Conservation (phyloP, 345 rosid genomes). For the Sonneratia caseolaris region DNA sequence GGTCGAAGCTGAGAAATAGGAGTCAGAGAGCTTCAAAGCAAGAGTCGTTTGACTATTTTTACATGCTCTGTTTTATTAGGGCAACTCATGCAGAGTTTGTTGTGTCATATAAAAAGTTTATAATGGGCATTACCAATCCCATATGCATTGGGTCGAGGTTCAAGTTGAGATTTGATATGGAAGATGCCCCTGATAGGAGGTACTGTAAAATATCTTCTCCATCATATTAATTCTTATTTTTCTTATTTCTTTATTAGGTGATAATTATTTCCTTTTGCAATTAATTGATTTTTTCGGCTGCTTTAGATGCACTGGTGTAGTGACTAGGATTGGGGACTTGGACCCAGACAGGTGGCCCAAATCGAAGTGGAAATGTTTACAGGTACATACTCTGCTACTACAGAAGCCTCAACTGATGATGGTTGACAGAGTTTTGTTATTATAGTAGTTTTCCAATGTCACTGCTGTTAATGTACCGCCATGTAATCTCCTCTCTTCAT, state of each 20-base stretch:
- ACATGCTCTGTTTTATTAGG: conserved; percentile 19
- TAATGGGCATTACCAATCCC: conserved; percentile 47
- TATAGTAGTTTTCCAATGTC: too few species aligned
- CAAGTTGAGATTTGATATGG: conserved; percentile 73
- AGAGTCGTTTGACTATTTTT: background rate
- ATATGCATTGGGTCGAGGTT: conserved; percentile 64
- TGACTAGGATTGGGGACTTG: conserved; percentile 55
- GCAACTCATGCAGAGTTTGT: conserved; percentile 82
- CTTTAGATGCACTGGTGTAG: conserved; percentile 66
- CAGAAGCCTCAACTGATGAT: background rate
- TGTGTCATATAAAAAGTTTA: conserved; percentile 57
- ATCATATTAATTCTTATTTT: background rate
- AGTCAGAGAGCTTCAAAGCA: background rate
- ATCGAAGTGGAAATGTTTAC: conserved; percentile 89
- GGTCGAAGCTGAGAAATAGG: background rate
- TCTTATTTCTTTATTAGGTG: background rate
- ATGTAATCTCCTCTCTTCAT: background rate
- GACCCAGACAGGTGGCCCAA: conserved; percentile 84
- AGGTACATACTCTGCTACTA: conserved; percentile 32
- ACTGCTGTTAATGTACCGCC: background rate
- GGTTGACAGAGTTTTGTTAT: background rate
- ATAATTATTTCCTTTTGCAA: background rate
- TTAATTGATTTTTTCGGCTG: conserved; percentile 1
- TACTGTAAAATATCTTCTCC: conserved; percentile 6
- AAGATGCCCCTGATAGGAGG: conserved; percentile 85